phyloP scores from a whole-genome alignment of 2,329 filamentous ascomycete genomes.

The Rosellinia necatrix region DNA sequence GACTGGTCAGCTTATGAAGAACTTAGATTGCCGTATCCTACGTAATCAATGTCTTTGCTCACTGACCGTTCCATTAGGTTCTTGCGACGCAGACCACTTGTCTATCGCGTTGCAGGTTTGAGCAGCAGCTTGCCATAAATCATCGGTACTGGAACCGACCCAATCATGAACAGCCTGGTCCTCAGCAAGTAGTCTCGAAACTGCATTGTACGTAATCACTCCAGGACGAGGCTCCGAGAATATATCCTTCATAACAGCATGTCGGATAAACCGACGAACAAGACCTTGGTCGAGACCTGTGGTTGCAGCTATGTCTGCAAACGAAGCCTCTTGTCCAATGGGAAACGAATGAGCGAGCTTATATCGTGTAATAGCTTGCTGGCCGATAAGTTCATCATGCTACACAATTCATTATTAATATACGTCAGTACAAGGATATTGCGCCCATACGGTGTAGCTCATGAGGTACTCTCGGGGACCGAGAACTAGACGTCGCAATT shows the following conservation, averaged over 20 bases:
- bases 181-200: constrained; percentile 29
- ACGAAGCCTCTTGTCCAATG: constrained; percentile 27
- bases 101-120: constrained; percentile 29
- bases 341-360: constrained; percentile 32
- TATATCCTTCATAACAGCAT: constrained; percentile 25
- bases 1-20: background rate
- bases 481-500: constrained; percentile 31
- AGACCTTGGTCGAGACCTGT: constrained; percentile 24
- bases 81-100: constrained; percentile 28
- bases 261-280: constrained; percentile 29
- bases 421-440: background rate
- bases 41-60: too few relatives aligned
- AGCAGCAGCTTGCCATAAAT: constrained; percentile 31
- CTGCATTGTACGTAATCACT: constrained; percentile 28
- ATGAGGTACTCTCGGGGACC: constrained; percentile 34
- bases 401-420: background rate
- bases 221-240: constrained; percentile 26
- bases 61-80: constrained; percentile 29
- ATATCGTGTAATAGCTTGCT: constrained; percentile 35
- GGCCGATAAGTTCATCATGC: constrained; percentile 34
- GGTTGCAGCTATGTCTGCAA: constrained; percentile 29
- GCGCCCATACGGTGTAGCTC: constrained; percentile 22
- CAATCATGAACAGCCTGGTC: constrained; percentile 29
- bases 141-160: constrained; percentile 27
- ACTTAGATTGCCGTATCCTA: background rate